These are phyloP conservation scores for Penicillium sp. DNA, from an alignment of 2,329 filamentous ascomycete genomes.

Conservation along the genomic window DNA sequence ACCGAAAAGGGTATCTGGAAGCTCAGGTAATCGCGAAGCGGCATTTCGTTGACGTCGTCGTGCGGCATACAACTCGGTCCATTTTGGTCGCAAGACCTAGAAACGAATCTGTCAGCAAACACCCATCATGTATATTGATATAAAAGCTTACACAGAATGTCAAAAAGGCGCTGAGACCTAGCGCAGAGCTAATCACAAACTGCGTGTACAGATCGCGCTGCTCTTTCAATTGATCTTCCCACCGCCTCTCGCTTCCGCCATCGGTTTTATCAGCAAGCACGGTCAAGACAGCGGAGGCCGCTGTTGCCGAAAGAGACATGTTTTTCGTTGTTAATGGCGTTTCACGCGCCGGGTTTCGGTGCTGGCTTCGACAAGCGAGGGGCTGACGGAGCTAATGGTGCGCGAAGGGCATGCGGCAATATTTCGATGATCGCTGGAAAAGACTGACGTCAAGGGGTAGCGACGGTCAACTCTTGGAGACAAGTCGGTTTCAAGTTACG, in stretches of 20 bases:
- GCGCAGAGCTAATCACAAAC: constrained; percentile 43
- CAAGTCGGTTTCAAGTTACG: neutral
- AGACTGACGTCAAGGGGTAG: constrained; percentile 29
- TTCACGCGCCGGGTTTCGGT: neutral
- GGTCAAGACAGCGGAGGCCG: constrained; percentile 24
- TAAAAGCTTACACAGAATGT: constrained; percentile 45
- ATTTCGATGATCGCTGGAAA: constrained; percentile 5
- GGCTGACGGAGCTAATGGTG: constrained; percentile 9
- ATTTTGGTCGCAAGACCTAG: constrained; percentile 82
- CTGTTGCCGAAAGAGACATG: constrained; percentile 36
- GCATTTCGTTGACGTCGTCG: constrained; percentile 72
- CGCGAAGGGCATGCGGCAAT: constrained; percentile 9
- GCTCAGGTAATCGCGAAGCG: constrained; percentile 67
- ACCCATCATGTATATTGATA: neutral
- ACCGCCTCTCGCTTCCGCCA: constrained; percentile 22
- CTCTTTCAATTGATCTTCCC: constrained; percentile 33
- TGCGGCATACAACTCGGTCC: constrained; percentile 86
- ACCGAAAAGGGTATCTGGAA: constrained; percentile 82
- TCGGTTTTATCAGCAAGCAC: constrained; percentile 21
- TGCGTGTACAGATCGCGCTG: constrained; percentile 47
- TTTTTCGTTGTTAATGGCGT: neutral
- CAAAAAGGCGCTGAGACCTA: constrained; percentile 47
- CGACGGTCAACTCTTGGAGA: neutral
- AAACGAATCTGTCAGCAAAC: constrained; percentile 12
- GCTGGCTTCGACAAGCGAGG: constrained; percentile 5